These are phyloP conservation scores for Marasmius tenuissimus DNA, from an alignment of 1,284 basidiomycete genomes.

Conservation along the genomic window DNA sequence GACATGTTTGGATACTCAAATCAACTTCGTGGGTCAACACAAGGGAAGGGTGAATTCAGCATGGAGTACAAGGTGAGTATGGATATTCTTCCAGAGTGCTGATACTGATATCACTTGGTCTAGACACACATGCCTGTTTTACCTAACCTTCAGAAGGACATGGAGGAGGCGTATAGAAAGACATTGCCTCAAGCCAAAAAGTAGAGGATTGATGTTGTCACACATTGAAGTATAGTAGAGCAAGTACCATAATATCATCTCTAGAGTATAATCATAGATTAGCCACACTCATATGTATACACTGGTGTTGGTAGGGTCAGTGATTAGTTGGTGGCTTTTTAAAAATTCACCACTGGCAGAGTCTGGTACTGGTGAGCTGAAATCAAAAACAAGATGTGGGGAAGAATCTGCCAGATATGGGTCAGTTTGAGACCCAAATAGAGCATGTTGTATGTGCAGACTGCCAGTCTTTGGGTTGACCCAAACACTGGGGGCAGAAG, in stretches of 20 bases:
- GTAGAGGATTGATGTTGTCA: constrained; percentile 30
- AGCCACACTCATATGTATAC: neutral
- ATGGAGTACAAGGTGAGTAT: constrained; percentile 89
- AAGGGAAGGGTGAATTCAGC: constrained; percentile 95
- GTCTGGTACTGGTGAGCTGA: too few species aligned
- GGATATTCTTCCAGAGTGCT: constrained; percentile 3
- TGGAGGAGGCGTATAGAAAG: constrained; percentile 70
- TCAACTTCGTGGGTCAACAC: constrained; percentile 89
- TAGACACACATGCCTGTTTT: constrained; percentile 86
- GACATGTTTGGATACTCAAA: constrained; percentile 99
- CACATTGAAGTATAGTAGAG: neutral
- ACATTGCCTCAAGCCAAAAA: constrained; percentile 50
- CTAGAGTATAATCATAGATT: neutral
- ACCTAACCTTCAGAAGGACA: constrained; percentile 84
- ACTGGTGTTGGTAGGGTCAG: too few species aligned
- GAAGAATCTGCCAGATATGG: too few species aligned
- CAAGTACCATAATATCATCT: neutral
- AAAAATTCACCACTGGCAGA: too few species aligned
- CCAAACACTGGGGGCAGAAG: too few species aligned
- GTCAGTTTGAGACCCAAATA: too few species aligned
- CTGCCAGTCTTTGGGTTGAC: too few species aligned
- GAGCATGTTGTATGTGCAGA: too few species aligned
- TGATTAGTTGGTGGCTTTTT: too few species aligned
- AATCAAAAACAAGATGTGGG: too few species aligned
- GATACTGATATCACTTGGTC: constrained; percentile 6